These are phyloP conservation scores for Cryptosporidium ryanae DNA, from an alignment of 169 alveolate species.

Conservation along the genomic window DNA sequence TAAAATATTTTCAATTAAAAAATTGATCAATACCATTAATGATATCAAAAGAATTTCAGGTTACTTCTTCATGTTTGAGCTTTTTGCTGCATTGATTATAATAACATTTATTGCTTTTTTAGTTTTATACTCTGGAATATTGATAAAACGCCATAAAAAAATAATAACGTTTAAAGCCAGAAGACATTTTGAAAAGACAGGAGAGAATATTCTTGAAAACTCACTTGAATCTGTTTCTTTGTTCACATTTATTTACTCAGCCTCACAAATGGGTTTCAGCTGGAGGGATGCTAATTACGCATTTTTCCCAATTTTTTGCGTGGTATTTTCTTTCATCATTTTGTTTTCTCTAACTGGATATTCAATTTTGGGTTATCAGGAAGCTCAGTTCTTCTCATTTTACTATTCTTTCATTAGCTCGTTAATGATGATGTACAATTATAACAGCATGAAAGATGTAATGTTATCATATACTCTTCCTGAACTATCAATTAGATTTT, in stretches of 20 bases:
- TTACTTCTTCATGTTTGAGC: slow-evolving; percentile 37
- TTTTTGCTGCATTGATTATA: slow-evolving; percentile 39
- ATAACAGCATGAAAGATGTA: slow-evolving; percentile 36
- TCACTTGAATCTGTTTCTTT: slow-evolving; percentile 64
- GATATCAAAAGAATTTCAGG: slow-evolving; percentile 15
- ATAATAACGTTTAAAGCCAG: slow-evolving; percentile 25
- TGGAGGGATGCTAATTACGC: slow-evolving; percentile 69
- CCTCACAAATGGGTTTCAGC: slow-evolving; percentile 67
- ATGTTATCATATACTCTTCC: slow-evolving; percentile 15
- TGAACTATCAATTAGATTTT: slow-evolving; percentile 13
- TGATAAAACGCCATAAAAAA: slow-evolving; percentile 30
- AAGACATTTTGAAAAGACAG: slow-evolving; percentile 36
- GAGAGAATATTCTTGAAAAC: slow-evolving; percentile 12
- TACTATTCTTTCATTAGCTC: slow-evolving; percentile 63
- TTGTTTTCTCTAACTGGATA: slow-evolving; percentile 58
- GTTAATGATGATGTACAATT: slow-evolving; percentile 30
- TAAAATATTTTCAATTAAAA: slow-evolving; percentile 21
- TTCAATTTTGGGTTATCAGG: slow-evolving; percentile 56
- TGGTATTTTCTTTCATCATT: slow-evolving; percentile 19
- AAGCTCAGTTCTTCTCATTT: slow-evolving; percentile 30
- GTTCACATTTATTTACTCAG: slow-evolving; percentile 49
- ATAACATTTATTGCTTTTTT: slow-evolving; percentile 17
- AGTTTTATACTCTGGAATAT: slow-evolving; percentile 29
- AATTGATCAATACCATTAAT: slow-evolving; percentile 12
- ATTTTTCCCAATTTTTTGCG: slow-evolving; percentile 35